These are phyloP conservation scores for Aspergillus alliaceus DNA, from an alignment of 2,329 filamentous ascomycete genomes.

Conservation along the genomic window DNA sequence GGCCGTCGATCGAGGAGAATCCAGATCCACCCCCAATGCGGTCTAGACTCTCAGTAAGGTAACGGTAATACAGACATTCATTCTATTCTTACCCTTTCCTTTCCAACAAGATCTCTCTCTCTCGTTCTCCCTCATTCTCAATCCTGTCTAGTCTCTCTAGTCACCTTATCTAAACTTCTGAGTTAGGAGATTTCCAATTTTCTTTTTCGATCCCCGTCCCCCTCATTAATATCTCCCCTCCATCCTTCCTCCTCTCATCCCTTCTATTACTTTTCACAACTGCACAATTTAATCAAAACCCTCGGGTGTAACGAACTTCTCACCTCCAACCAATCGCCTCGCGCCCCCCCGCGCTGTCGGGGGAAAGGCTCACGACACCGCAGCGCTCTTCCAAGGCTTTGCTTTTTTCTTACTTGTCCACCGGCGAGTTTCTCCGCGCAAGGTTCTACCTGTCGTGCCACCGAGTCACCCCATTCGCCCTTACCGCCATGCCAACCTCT, in stretches of 20 bases:
- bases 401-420: constrained; percentile 5
- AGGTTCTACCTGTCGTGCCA: not conserved
- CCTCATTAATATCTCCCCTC: not conserved
- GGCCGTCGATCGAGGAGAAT: too few relatives aligned
- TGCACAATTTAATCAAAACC: not conserved
- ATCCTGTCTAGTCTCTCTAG: too few relatives aligned
- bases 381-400: constrained; percentile 16
- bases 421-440: constrained; percentile 1
- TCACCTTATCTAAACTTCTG: not conserved
- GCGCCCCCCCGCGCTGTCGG: constrained; percentile 10
- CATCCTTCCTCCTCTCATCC: not conserved
- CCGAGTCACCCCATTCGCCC: not conserved
- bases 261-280: not conserved
- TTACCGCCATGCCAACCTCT: constrained; percentile 25
- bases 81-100: not conserved
- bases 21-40: constrained; percentile 2
- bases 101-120: not conserved
- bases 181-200: not conserved
- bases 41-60: not conserved
- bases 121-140: not conserved
- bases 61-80: not conserved
- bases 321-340: constrained; percentile 18
- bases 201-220: not conserved
- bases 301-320: constrained; percentile 4
- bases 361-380: not conserved